Evolutionary conservation across 805 yeast species (phyloP), one percentile per base, ranked within the genome.

Genomic region (Sugiyamaella marilandica): DNA sequence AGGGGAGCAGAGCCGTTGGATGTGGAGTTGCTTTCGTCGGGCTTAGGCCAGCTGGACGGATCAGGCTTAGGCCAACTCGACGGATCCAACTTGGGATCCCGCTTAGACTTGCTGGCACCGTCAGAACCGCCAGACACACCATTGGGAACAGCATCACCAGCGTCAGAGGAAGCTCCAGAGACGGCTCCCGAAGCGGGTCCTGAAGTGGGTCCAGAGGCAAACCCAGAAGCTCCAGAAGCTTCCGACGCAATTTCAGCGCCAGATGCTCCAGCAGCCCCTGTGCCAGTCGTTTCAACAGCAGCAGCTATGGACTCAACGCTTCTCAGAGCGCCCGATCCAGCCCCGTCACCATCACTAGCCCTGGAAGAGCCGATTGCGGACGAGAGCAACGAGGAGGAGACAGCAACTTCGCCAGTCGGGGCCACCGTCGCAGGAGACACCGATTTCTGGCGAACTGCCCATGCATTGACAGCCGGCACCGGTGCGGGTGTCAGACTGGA

Each of bases 401-500:
- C 32, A 16, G 48, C 54, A 26, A 37, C 49, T 14, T 47, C 49
- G 19, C 51, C 52, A 57, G 31, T 37, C 14, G 29, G 41, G 14
- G 52, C 43, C 18, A 11, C 29, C 29, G 29, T 24, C 7, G 29
- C 32, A n/a, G 43, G 43, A 3, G 43, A 39, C 13, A 21, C 11
- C 7, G 43, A 39, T 10, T 47, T 51, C 37, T 54, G 58, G 16
- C 61, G 51, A 31, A 68, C 58, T 55, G 78, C 79, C 88, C 88
- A 83, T n/a, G 83, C 83, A 59, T 76, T 80, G 39, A 76, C 77
- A 48, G 73, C 69, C 33, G 87, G 87, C 29, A 80, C 74, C 11
- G 87, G 87, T 26, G 87, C 87, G 3, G 87, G 87, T 9, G 83
- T 81, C 29, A 80, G 68, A 34, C 65, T 62, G 68, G 54, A 56